A percentile compares a stretch with the other conserved stretches of the same genome.
These are phyloP conservation scores for Starmerella davenportii DNA, from an alignment of 805 yeast species.

Conservation along the genomic window DNA sequence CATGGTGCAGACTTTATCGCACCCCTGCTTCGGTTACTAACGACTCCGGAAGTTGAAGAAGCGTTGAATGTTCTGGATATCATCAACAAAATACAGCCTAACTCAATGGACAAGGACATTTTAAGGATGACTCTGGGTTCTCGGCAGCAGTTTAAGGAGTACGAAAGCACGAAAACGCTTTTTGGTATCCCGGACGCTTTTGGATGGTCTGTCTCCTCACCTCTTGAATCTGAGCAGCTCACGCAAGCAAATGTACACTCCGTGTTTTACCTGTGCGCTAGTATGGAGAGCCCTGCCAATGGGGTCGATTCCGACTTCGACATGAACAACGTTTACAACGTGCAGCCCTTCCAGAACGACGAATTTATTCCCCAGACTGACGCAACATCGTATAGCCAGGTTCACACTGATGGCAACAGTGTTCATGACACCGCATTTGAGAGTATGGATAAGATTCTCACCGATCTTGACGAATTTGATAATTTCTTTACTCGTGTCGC, in stretches of 20 bases:
- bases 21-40: constrained; percentile 59
- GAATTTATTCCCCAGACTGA: constrained; percentile 14
- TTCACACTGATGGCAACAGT: not conserved
- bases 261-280: constrained; percentile 67
- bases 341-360: constrained; percentile 15
- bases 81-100: constrained; percentile 69
- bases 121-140: constrained; percentile 83
- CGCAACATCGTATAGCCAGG: not conserved
- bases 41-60: constrained; percentile 74
- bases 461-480: constrained; percentile 18
- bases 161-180: constrained; percentile 69
- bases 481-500: constrained; percentile 16
- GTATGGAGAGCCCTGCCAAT: not conserved
- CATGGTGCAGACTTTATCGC: constrained; percentile 91
- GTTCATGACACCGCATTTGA: constrained; percentile 8
- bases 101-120: constrained; percentile 78
- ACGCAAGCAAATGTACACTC: constrained; percentile 90
- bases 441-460: constrained; percentile 18
- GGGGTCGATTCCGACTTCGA: constrained; percentile 1
- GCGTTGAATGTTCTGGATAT: constrained; percentile 84
- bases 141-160: constrained; percentile 55
- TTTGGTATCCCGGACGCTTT: constrained; percentile 89
- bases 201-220: constrained; percentile 97
- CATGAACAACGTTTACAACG: not conserved
- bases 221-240: constrained; percentile 71